These are phyloP conservation scores for Pseudoscleropodium purum DNA, from an alignment of 225 moss, liverwort and hornwort genomes.

Conservation along the genomic window DNA sequence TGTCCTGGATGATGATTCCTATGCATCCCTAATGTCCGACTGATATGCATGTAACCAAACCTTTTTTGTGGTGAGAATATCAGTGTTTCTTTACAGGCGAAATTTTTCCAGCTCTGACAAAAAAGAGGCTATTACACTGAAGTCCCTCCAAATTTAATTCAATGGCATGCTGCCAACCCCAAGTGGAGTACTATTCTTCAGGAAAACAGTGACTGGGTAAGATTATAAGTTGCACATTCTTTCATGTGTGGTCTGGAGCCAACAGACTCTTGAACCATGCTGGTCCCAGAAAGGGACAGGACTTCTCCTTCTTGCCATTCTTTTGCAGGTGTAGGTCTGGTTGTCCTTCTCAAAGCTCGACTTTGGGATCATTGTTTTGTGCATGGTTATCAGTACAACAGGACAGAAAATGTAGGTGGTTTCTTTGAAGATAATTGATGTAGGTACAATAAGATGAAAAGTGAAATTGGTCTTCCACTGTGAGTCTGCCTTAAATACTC, in stretches of 20 bases:
- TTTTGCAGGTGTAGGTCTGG: neutral
- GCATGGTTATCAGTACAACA: neutral
- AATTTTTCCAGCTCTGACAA: neutral
- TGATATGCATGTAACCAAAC: neutral
- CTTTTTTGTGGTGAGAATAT: neutral
- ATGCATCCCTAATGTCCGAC: neutral
- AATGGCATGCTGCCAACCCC: neutral
- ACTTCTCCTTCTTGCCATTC: neutral
- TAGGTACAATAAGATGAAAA: neutral
- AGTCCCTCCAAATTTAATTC: neutral
- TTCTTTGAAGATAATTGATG: neutral
- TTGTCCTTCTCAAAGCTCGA: neutral
- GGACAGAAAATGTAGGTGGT: neutral
- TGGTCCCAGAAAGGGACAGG: neutral
- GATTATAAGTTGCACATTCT: neutral
- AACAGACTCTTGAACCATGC: neutral
- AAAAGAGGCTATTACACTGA: neutral
- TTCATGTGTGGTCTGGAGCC: neutral
- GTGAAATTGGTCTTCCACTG: neutral
- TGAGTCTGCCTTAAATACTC: neutral
- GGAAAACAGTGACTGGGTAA: neutral
- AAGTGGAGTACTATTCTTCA: neutral
- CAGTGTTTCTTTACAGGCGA: too few relatives aligned
- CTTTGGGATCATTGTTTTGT: neutral
- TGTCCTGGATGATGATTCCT: neutral